Evolutionary conservation across 148 eudicot species (phyloP).

Genomic region (Simmondsia chinensis): DNA sequence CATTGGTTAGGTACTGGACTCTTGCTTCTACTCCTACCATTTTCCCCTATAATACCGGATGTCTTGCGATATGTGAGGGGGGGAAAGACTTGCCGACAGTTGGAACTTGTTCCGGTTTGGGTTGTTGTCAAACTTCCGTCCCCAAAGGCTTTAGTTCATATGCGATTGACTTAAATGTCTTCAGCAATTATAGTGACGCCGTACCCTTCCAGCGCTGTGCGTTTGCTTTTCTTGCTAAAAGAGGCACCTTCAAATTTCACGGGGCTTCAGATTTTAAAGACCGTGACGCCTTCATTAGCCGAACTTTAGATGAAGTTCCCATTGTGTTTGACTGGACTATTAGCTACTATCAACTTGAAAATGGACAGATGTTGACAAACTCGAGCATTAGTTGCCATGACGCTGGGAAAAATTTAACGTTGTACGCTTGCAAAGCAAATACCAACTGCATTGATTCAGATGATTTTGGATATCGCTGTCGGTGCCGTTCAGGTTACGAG

Average conservation of each 20-base stretch:
- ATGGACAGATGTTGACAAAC: too few species aligned
- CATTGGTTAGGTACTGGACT: too few species aligned
- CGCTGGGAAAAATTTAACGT: slow-evolving; percentile 1
- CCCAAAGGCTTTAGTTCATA: slow-evolving; percentile 18
- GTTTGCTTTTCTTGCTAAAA: slow-evolving; percentile 25
- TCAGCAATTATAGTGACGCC: not conserved
- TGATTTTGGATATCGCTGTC: slow-evolving; percentile 29
- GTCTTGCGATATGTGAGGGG: not conserved
- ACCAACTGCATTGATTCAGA: slow-evolving; percentile 19
- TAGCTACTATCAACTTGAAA: slow-evolving; percentile 1
- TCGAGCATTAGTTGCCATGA: slow-evolving; percentile 12
- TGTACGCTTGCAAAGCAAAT: slow-evolving; percentile 20
- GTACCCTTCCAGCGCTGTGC: slow-evolving; percentile 21
- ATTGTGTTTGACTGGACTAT: slow-evolving; percentile 37
- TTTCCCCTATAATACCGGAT: not conserved
- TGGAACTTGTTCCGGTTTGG: slow-evolving; percentile 21
- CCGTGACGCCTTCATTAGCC: slow-evolving; percentile 1
- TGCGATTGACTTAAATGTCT: not conserved
- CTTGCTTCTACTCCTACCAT: slow-evolving; percentile 1
- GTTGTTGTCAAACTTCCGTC: slow-evolving; percentile 30
- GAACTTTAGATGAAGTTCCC: slow-evolving; percentile 16
- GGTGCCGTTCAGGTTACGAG: slow-evolving; percentile 26
- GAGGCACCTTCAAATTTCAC: slow-evolving; percentile 8
- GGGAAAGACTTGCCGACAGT: not conserved
- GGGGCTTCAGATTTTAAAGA: slow-evolving; percentile 16